phyloP scores from a whole-genome alignment of 2,329 filamentous ascomycete species.

The Cladosporium cucumerinum region DNA sequence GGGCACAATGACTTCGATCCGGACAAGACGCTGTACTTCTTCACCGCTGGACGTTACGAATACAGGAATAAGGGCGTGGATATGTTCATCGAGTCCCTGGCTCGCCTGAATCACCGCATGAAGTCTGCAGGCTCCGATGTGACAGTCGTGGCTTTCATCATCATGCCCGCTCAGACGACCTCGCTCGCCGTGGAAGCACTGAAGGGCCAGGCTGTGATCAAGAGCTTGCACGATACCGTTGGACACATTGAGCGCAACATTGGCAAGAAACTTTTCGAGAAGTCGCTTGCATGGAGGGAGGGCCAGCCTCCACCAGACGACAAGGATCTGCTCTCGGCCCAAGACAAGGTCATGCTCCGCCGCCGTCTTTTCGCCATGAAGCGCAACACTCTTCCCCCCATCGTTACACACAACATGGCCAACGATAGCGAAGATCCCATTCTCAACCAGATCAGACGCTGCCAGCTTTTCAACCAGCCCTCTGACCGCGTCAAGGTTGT shows the following conservation, averaged over 20 bases:
- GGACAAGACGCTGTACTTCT: slow-evolving; percentile 96
- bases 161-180: slow-evolving; percentile 95
- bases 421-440: slow-evolving; percentile 93
- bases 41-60: slow-evolving; percentile 95
- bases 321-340: slow-evolving; percentile 88
- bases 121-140: slow-evolving; percentile 82
- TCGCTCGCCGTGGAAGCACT: slow-evolving; percentile 93
- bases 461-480: slow-evolving; percentile 95
- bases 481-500: slow-evolving; percentile 94
- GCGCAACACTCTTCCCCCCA: slow-evolving; percentile 80
- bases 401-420: slow-evolving; percentile 98
- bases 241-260: slow-evolving; percentile 90
- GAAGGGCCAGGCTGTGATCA: slow-evolving; percentile 95
- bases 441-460: slow-evolving; percentile 89
- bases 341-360: slow-evolving; percentile 88
- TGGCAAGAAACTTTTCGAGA: slow-evolving; percentile 89
- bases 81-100: slow-evolving; percentile 98
- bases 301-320: slow-evolving; percentile 91
- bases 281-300: slow-evolving; percentile 92
- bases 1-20: slow-evolving; percentile 96
- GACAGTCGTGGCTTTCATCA: slow-evolving; percentile 95
- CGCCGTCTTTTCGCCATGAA: slow-evolving; percentile 96
- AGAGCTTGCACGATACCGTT: slow-evolving; percentile 88
- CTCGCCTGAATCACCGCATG: slow-evolving; percentile 87
- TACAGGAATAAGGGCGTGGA: slow-evolving; percentile 98